These are phyloP conservation scores for Aspergillus indologenus DNA, from an alignment of 495 filamentous ascomycete species.

Conservation along the genomic window DNA sequence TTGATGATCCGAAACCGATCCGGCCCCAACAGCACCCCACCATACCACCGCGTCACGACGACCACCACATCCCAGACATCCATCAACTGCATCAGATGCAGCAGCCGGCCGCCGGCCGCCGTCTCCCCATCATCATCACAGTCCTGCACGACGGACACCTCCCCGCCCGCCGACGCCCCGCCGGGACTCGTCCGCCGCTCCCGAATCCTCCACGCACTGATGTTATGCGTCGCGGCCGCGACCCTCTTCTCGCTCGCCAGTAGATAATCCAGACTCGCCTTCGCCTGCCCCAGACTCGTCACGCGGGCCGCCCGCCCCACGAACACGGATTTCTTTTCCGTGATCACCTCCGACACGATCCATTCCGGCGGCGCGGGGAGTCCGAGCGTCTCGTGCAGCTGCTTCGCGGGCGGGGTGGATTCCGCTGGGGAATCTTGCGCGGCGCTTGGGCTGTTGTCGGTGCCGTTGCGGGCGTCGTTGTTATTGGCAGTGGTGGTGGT, in stretches of 20 bases:
- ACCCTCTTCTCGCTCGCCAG: conserved; percentile 76
- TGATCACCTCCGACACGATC: conserved; percentile 65
- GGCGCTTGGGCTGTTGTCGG: background rate
- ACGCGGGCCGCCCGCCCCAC: conserved; percentile 71
- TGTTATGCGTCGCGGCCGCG: conserved; percentile 87
- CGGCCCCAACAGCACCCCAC: conserved; percentile 81
- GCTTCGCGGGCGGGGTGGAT: conserved; percentile 14
- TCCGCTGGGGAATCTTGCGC: conserved; percentile 7
- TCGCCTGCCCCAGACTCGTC: conserved; percentile 63
- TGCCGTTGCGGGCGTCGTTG: background rate
- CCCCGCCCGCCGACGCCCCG: conserved; percentile 28
- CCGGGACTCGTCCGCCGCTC: conserved; percentile 29
- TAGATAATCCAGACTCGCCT: conserved; percentile 65
- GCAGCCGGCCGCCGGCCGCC: conserved; percentile 80
- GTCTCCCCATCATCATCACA: conserved; percentile 95
- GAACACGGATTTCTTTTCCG: conserved; percentile 87
- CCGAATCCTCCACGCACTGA: conserved; percentile 64
- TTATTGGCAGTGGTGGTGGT: background rate
- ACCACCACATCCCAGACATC: conserved; percentile 89
- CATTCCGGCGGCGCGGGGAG: conserved; percentile 56
- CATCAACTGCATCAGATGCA: conserved; percentile 93
- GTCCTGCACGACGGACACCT: conserved; percentile 67
- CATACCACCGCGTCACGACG: conserved; percentile 95
- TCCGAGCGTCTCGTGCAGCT: conserved; percentile 33
- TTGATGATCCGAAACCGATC: conserved; percentile 89